These are phyloP conservation scores for Rhizophagus sp. DNA, from an alignment of 192 early-diverging fungal species.

Conservation along the genomic window DNA sequence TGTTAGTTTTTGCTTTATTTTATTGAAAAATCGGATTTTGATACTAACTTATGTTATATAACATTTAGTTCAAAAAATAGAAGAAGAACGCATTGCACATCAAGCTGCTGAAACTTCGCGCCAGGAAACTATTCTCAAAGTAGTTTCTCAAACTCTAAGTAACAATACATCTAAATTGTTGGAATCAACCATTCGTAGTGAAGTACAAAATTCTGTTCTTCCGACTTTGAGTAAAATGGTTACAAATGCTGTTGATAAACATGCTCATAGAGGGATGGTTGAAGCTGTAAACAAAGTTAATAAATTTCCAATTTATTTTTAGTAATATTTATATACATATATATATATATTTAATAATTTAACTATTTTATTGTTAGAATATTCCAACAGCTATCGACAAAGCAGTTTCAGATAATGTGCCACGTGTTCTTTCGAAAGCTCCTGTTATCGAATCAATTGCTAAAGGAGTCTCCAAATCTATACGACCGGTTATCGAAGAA, in stretches of 20 bases:
- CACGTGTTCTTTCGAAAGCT: slow-evolving; percentile 34
- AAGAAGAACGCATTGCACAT: slow-evolving; percentile 32
- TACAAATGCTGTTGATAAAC: slow-evolving; percentile 43
- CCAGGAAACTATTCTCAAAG: slow-evolving; percentile 47
- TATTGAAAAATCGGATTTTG: not conserved
- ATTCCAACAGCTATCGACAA: slow-evolving; percentile 42
- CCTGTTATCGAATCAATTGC: slow-evolving; percentile 40
- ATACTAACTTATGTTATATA: not conserved
- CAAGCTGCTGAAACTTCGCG: slow-evolving; percentile 44
- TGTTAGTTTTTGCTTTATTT: slow-evolving; percentile 16
- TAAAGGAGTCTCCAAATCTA: slow-evolving; percentile 38
- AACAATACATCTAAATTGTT: slow-evolving; percentile 49
- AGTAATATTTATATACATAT: too few relatives aligned
- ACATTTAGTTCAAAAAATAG: slow-evolving; percentile 30
- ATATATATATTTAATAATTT: too few relatives aligned
- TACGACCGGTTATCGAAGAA: slow-evolving; percentile 44
- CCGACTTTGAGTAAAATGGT: slow-evolving; percentile 45
- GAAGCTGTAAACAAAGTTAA: slow-evolving; percentile 45
- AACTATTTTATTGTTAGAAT: slow-evolving; percentile 29
- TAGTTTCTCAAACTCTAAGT: slow-evolving; percentile 46
- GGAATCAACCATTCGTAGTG: slow-evolving; percentile 46
- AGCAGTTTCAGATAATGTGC: slow-evolving; percentile 41
- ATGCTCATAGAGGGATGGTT: slow-evolving; percentile 35
- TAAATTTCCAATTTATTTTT: not conserved
- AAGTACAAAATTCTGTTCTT: slow-evolving; percentile 45